Conservation (phyloP, 768 basidiomycete species). For the Boletus edulis region DNA sequence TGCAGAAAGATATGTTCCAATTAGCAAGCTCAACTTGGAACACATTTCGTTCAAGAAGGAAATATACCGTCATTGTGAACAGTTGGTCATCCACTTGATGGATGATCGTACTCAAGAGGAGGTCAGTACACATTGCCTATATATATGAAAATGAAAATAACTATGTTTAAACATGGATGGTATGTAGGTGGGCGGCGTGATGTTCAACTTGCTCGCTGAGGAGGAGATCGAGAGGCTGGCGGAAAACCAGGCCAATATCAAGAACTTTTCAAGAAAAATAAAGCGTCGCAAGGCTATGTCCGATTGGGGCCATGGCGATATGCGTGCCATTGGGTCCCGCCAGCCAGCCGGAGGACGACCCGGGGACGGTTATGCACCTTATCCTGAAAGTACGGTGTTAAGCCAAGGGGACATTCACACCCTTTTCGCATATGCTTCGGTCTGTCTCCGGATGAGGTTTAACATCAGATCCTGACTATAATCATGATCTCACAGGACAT, state of each 20-base stretch:
- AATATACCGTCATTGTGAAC: not conserved
- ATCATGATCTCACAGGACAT: no score
- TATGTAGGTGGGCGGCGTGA: not conserved
- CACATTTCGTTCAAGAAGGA: not conserved
- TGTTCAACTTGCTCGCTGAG: not conserved
- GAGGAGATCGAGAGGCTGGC: not conserved
- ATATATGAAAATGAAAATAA: no score
- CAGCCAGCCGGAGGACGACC: not conserved
- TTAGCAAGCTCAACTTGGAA: rapidly evolving
- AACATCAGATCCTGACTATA: no score
- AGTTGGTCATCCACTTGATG: not conserved
- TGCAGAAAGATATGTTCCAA: not conserved
- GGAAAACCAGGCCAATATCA: constrained; percentile 5
- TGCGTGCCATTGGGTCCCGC: not conserved
- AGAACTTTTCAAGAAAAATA: not conserved
- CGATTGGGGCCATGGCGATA: not conserved
- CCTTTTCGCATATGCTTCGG: no score
- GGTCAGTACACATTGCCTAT: not conserved
- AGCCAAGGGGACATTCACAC: no score
- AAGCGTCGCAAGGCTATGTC: not conserved
- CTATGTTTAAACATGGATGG: not conserved
- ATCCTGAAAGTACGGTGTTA: no score
- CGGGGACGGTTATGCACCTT: no score
- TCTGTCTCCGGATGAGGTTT: no score
- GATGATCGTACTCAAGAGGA: not conserved